Evolutionary conservation across 1,139 yeast species (phyloP).

Genomic region (Kodamaea plutei): DNA sequence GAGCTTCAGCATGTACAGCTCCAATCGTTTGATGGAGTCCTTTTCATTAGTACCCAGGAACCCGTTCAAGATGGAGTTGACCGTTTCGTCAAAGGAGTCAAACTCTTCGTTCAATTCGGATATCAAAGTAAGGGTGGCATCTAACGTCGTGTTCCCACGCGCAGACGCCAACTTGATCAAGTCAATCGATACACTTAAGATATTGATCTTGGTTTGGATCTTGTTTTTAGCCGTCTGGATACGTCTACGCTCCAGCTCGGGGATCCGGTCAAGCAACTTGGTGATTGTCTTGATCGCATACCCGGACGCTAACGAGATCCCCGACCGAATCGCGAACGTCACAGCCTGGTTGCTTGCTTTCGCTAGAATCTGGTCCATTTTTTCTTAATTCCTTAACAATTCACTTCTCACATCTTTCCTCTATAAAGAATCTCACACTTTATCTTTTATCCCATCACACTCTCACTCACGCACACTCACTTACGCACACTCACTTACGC

Average conservation of each 20-base stretch:
- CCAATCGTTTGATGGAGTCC: conserved; percentile 46
- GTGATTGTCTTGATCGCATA: conserved; percentile 68
- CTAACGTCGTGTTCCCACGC: conserved; percentile 64
- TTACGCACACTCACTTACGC: too few relatives aligned
- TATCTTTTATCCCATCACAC: too few relatives aligned
- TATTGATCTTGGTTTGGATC: conserved; percentile 57
- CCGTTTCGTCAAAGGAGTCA: conserved; percentile 51
- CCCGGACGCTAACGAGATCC: conserved; percentile 71
- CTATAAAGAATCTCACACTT: too few relatives aligned
- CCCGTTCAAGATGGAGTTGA: conserved; percentile 29
- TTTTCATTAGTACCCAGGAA: conserved; percentile 28
- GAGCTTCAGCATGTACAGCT: conserved; percentile 46
- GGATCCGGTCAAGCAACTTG: conserved; percentile 56
- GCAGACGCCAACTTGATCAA: conserved; percentile 66
- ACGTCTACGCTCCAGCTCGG: conserved; percentile 49
- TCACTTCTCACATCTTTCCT: too few relatives aligned
- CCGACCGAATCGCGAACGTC: conserved; percentile 74
- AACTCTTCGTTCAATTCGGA: conserved; percentile 56
- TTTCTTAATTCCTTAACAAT: neutral
- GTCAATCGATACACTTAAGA: conserved; percentile 67
- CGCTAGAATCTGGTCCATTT: conserved; percentile 24
- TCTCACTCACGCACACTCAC: too few relatives aligned
- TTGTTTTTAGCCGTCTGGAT: conserved; percentile 41
- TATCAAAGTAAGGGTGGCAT: conserved; percentile 54
- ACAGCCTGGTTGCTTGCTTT: conserved; percentile 79